A percentile compares a stretch with the other conserved stretches of the same genome.
Evolutionary conservation across 2,329 filamentous ascomycete species (phyloP).

Genomic region (Capronia americana): DNA sequence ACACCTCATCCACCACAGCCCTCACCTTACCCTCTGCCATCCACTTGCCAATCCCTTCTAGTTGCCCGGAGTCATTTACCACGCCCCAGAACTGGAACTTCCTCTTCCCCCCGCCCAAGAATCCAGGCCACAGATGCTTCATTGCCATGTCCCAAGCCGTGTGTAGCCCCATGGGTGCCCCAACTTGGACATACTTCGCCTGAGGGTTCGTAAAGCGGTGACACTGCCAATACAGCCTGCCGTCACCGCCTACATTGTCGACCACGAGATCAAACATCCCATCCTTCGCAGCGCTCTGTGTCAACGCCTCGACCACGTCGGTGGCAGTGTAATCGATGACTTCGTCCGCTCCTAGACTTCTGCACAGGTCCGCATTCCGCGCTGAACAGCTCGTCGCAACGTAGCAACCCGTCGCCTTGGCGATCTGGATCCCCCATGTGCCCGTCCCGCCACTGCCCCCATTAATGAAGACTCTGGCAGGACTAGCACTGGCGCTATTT

Average conservation of each 20-base stretch:
- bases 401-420: conserved; percentile 64
- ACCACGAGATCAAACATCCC: conserved; percentile 60
- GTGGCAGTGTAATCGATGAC: conserved; percentile 65
- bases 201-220: conserved; percentile 58
- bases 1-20: conserved; percentile 60
- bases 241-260: conserved; percentile 63
- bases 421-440: conserved; percentile 67
- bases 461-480: conserved; percentile 68
- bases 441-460: conserved; percentile 69
- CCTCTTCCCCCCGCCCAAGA: conserved; percentile 58
- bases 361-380: conserved; percentile 63
- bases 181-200: conserved; percentile 62
- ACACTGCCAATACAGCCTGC: conserved; percentile 60
- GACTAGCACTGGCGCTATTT: conserved; percentile 39
- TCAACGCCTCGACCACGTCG: conserved; percentile 57
- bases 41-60: conserved; percentile 60
- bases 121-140: conserved; percentile 53
- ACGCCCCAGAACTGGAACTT: conserved; percentile 46
- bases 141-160: conserved; percentile 38
- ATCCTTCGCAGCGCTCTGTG: conserved; percentile 43
- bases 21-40: conserved; percentile 65
- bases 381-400: conserved; percentile 67
- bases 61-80: conserved; percentile 51
- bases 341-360: conserved; percentile 66
- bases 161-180: conserved; percentile 40